Conservation (phyloP, 345 rosid genomes). For the Populus alba region DNA sequence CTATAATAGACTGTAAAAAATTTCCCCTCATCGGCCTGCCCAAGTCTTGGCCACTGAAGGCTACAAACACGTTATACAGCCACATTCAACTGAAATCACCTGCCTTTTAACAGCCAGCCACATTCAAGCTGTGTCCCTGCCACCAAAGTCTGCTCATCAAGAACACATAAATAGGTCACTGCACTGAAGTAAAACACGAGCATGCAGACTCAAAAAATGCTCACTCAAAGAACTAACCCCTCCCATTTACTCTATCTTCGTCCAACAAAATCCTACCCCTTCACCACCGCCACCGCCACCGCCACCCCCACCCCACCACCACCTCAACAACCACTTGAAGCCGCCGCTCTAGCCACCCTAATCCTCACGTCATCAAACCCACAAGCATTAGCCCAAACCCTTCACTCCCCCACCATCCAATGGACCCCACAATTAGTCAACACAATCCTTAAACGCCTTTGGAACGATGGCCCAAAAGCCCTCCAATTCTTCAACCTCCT, state of each 20-base stretch:
- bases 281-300: neutral
- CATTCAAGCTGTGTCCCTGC: too few species aligned
- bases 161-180: too few species aligned
- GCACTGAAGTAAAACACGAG: too few species aligned
- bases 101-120: too few species aligned
- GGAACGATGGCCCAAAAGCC: slow-evolving; percentile 88
- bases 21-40: too few species aligned
- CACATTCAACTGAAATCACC: too few species aligned
- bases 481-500: slow-evolving; percentile 69
- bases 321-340: slow-evolving; percentile 16
- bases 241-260: neutral
- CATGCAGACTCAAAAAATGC: neutral
- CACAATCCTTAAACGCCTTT: slow-evolving; percentile 58
- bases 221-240: neutral
- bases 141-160: too few species aligned
- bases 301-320: neutral
- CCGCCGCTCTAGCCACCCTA: slow-evolving; percentile 32
- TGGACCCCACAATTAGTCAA: slow-evolving; percentile 74
- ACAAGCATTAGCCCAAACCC: slow-evolving; percentile 34
- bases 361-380: slow-evolving; percentile 40
- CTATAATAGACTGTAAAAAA: too few species aligned
- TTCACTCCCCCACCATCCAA: slow-evolving; percentile 38
- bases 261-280: neutral
- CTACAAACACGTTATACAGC: too few species aligned
- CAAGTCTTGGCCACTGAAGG: too few species aligned